Evolutionary conservation across 2,329 filamentous ascomycete genomes (phyloP), one percentile per base, ranked within the genome.

Genomic region (Fusarium miscanthi): DNA sequence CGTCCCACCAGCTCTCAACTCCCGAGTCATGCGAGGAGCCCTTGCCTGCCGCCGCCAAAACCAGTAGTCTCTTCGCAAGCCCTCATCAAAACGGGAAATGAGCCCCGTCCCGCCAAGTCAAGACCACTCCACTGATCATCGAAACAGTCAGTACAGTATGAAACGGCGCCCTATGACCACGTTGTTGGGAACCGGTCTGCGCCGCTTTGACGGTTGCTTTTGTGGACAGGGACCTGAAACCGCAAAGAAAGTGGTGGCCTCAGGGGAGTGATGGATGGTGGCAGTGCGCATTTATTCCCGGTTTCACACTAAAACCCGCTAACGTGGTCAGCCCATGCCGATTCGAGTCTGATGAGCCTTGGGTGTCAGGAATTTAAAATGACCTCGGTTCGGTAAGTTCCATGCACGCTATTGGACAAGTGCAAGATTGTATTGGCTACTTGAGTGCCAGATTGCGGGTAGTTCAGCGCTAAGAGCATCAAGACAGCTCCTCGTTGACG

Each of bases 191-290:
- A 38, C 19, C 23, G 14, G 14, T 25, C 33, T 9, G 5, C 12
- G 46, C 30, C 66, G 65, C 66, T 64, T 69, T 69, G 66, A 59
- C 56, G 31, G 13, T 46, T 62, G 41, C 52, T 64, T 58, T 49
- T 41, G 37, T n/a, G 10, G 49, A 27, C 19, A 16, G 21, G 51
- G 19, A 69, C 66, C 66, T 69, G 66, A 69, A 69, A 69, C 65
- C 6, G 23, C 51, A 42, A 35, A 37, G 23, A 25, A 25, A 19
- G 23, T 35, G 48, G 48, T 51, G 48, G 48, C 31, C 48, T 51
- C 48, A 51, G 31, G 41, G 38, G 37, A 21, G 21, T 11, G 25
- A 33, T 43, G 23, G 23, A 16, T 11, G 40, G 57, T 68, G 64
- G 23, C 33, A 63, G 49, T 37, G 31, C 59, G 41, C 46, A 61